Conservation (phyloP, 1,139 yeast genomes). For the Wickerhamiella pararugosa region DNA sequence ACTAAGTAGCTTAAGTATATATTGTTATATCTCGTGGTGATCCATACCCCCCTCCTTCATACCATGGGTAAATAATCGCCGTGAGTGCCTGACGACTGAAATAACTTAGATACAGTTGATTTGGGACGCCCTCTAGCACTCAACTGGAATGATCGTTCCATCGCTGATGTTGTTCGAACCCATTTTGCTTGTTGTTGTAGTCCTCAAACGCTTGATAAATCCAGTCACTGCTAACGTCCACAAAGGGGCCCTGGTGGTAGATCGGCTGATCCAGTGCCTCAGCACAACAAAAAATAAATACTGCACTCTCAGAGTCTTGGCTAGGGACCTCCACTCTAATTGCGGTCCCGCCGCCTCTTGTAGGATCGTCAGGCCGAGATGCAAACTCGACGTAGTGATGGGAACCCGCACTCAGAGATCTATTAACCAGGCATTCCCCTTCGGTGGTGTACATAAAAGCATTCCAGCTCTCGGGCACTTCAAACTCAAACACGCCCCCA, state of each 20-base stretch:
- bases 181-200: constrained; percentile 52
- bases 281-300: constrained; percentile 65
- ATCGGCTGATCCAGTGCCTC: constrained; percentile 59
- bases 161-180: constrained; percentile 53
- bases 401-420: constrained; percentile 17
- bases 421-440: constrained; percentile 44
- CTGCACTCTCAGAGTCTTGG: constrained; percentile 25
- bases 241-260: constrained; percentile 86
- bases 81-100: no score
- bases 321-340: constrained; percentile 18
- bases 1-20: no score
- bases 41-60: no score
- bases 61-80: no score
- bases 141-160: constrained; percentile 30
- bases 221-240: constrained; percentile 47
- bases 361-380: neutral
- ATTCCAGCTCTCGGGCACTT: constrained; percentile 48
- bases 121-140: no score
- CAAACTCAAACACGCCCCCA: constrained; percentile 14
- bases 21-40: no score
- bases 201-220: constrained; percentile 56
- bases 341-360: constrained; percentile 19
- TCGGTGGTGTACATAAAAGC: constrained; percentile 55
- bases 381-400: constrained; percentile 13
- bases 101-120: no score